Evolutionary conservation across 192 early-diverging fungal species (phyloP), one percentile per base, ranked within the genome.

Genomic region (Tieghemiomyces parasiticus): DNA sequence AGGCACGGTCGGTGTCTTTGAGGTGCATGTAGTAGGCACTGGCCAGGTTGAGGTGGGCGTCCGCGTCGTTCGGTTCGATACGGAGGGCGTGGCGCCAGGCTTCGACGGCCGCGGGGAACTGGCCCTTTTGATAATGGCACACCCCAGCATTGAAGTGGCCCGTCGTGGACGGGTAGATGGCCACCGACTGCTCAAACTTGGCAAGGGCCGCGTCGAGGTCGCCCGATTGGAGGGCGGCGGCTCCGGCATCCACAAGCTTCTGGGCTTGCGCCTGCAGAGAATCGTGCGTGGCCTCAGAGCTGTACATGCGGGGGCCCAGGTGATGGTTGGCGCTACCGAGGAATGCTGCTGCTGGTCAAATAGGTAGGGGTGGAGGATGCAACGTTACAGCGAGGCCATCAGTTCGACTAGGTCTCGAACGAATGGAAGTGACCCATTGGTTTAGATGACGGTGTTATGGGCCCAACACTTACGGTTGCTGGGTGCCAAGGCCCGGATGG

Each of bases 31-130:
- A 66, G 56, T 80, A 75, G 10, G 76, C 64, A 38, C 83, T 84
- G 9, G 82, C 87, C 35, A 84, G 59, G 61, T 87, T 89, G 56
- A 84, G 81, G 56, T 83, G 81, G 2, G 79, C 83, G 63, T 89
- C 87, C 0, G 77, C 65, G 16, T 74, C 67, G 32, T 61, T 56
- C 0, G 80, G 75, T n/a, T 72, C 69, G 22, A 81, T 50, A 14
- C 68, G 67, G 3, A 89, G 31, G 0, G 85, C 80, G 22, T 71
- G 50, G 31, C 76, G 49, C 79, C 83, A 89, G 20, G 74, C 55
- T n/a, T 68, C 64, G 22, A 82, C 60, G 1, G 85, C 81, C 47
- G 70, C 67, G 24, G 77, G 71, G 32, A 73, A 22, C 12, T 58
- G 34, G 2, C 19, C 14, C 29, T 10, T 34, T 58, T 58, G 56